Base-by-base conservation (phyloP, 768 basidiomycete genomes). In the Pulveroboletus sp. region DNA sequence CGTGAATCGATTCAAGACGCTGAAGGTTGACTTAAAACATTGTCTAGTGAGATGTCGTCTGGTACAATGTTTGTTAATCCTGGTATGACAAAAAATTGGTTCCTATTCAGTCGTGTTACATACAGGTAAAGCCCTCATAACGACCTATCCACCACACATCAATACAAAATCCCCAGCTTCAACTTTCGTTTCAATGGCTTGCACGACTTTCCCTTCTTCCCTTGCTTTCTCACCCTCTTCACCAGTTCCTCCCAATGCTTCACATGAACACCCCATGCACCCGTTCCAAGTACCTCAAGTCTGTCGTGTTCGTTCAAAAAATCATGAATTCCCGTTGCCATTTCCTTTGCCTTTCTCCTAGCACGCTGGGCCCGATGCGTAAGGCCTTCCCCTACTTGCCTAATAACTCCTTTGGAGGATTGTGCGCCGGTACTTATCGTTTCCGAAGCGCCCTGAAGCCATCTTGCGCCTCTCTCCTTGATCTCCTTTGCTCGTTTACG, bases 401-500 rank as follows among this genome's bases (percentile, higher is more conserved):
- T 59, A 8, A 77, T 80, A 44, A 69, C 65, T 51, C 63, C 70
- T 64, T 65, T 73, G 28, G 80, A 80, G 38, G 67, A 42, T 21
- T 61, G 58, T 9, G 78, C 78, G 53, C 73, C 65, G 14, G 66
- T 69, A 49, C 56, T 63, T 49, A 83, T 55, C 54, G 60, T 69
- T 47, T 74, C 72, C 42, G 72, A 71, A 5, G 79, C 76, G 5
- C 62, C 68, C 17, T 64, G 64, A 26, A 82, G 57, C 32, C 81
- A 66, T 49, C 74, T 73, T 46, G 73, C 69, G 8, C 81, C 79
- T 47, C 59, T 74, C 53, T 75, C 71, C 65, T 64, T 77, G 36
- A 84, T 63, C 57, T 80, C 75, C 64, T 68, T 76, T 8, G 83
- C 83, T 49, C 73, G 76, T 42, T 63, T 68, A 59, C 75, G 74